Conservation (phyloP, 1,284 basidiomycete species). For the Wolfiporia cocos region DNA sequence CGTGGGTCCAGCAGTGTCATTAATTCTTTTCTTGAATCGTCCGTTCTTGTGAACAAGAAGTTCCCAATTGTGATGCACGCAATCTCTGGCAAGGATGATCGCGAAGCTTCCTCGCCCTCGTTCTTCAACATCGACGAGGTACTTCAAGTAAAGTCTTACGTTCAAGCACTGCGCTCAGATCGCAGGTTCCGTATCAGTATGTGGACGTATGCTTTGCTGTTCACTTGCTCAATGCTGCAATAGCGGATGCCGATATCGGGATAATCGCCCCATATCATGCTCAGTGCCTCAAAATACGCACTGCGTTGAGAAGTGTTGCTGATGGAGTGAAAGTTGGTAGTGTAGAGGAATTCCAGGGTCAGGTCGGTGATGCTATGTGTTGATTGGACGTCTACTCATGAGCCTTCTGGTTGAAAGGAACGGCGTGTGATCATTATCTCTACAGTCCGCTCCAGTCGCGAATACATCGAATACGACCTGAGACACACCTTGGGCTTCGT, state of each 20-base stretch:
- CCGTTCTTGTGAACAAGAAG: conserved; percentile 32
- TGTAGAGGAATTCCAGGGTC: conserved; percentile 64
- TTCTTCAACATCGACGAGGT: conserved; percentile 62
- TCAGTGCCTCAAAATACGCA: conserved; percentile 45
- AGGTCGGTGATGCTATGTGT: conserved; percentile 30
- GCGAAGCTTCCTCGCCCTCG: conserved; percentile 56
- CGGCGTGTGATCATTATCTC: conserved; percentile 61
- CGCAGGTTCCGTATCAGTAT: conserved; percentile 33
- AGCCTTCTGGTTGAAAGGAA: conserved; percentile 34
- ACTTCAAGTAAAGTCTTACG: conserved; percentile 46
- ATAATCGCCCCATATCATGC: conserved; percentile 60
- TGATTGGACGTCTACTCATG: neutral
- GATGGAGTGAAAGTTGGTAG: conserved; percentile 52
- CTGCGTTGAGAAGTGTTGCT: conserved; percentile 20
- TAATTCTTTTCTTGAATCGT: conserved; percentile 16
- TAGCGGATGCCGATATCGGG: conserved; percentile 44
- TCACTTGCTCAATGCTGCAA: conserved; percentile 19
- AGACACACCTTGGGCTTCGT: conserved; percentile 58
- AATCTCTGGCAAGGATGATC: conserved; percentile 51
- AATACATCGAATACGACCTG: conserved; percentile 52
- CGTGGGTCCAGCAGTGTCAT: conserved; percentile 31
- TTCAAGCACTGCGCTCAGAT: conserved; percentile 25
- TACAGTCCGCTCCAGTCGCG: conserved; percentile 53
- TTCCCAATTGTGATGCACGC: conserved; percentile 60
- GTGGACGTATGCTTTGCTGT: conserved; percentile 13